Base-by-base conservation (phyloP, 768 basidiomycete species). In the Podaxis mareebaensis region DNA sequence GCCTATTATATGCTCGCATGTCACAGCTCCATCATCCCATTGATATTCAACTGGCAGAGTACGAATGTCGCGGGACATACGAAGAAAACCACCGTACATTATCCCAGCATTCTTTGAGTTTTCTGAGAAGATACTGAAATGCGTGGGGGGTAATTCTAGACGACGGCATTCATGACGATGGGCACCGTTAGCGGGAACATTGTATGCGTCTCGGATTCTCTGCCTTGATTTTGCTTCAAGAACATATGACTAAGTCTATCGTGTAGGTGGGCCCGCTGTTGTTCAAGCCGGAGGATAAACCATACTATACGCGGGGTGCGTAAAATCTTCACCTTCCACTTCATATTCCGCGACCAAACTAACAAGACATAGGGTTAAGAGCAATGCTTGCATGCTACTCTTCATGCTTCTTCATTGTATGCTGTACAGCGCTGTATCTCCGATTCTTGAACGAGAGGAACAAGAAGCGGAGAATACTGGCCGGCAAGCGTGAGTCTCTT, bases 41-140 rank as follows among this genome's bases (percentile, higher is more conserved):
- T 67, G 12, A 65, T 77, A 38, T 63, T 74, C 17, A 74, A 73
- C 54, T 77, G 76, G 76, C 73, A 76, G 53, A 70, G 74, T 15
- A 70, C 75, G 1, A 77, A 77, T 58, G 74, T 75, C 6, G 76
- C 76, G 7, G 76, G 76, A 1, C 75, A 73, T 53, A 73, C 73
- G 2, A 74, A 74, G 65, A 74, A 72, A 53, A 66, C 72, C 11
- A 67, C 71, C 1, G 73, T 70, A 58, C 40, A 69, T 58, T 11
- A 26, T 13, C 8, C 7, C 26, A 15, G 44, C 20, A n/a, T 12
- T 20, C 17, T 40, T 46, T 20, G 8, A 33, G 8, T 3, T n/a
- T 15, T 44, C 24, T 49, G 0, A 49, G 26, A 40, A 53, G 26
- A 40, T 20, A 28, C 39, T 46, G 12, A 28, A 33, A 15, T 30